Base-by-base conservation (phyloP, 345 rosid genomes). In the Pistacia integerrima region DNA sequence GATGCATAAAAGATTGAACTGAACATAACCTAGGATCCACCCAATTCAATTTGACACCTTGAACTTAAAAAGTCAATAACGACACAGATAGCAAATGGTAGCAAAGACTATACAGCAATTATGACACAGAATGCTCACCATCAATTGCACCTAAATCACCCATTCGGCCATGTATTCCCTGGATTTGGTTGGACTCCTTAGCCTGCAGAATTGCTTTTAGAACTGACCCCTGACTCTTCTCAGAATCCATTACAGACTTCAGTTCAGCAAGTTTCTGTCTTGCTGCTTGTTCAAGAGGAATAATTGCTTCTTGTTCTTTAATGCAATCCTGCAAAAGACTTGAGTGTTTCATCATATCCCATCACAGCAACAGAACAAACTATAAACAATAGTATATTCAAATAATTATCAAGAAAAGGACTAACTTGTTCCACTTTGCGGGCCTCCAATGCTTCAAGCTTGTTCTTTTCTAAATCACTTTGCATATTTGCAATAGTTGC, bases 141-240 rank as follows among this genome's bases (percentile, higher is more conserved):
- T 96, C 98, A 85, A 96, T 93, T 76, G 99, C 99, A 73, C 98
- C 99, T 83, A 93, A 87, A 85, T 96, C 97, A 18, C 99, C 99
- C 99, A 96, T 88, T 73, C 98, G 88, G 62, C 99, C 99, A 81
- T 92, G 84, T 75, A 96, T 93, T 79, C 99, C 99, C 78, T 85
- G 92, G 80, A 96, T 93, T 85, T 84, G 85, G 74, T 87, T 90
- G 33, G 88, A 90, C 81, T 92, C 92, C 80, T 90, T 96, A 44
- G 97, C 98, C 72, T 86, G 87, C 84, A 93, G 79, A 74, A 96
- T 86, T 75, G 97, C 99, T 84, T 89, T 93, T 78, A 96, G 75
- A 82, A 96, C 94, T 74, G 94, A 89, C 75, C 97, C 97, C 82
- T 93, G 97, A 86, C 94, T 93, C 85, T 82, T 93, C 84, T 96